phyloP scores from a whole-genome alignment of 148 eudicot genomes.

The Linanthus parryae region DNA sequence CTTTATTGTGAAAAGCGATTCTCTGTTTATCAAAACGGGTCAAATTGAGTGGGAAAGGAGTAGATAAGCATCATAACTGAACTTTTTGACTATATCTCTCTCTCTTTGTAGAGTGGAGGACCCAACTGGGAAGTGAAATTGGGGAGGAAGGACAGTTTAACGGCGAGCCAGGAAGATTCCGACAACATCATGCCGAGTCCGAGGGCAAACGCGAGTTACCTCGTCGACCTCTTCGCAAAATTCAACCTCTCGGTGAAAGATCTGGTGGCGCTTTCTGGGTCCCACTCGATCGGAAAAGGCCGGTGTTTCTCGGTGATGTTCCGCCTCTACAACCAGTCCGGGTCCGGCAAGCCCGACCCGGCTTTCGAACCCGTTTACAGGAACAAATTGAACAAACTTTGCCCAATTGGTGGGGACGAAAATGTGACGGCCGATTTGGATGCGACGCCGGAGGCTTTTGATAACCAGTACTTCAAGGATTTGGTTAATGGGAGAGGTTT shows the following conservation, averaged over 20 bases:
- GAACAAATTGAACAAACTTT: slow-evolving; percentile 47
- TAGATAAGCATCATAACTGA: too few relatives aligned
- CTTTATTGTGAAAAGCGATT: too few relatives aligned
- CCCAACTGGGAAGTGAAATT: slow-evolving; percentile 86
- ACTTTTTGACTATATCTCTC: too few relatives aligned
- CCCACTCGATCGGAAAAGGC: slow-evolving; percentile 82
- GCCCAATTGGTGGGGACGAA: slow-evolving; percentile 59
- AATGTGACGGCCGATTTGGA: slow-evolving; percentile 73
- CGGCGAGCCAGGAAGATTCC: slow-evolving; percentile 77
- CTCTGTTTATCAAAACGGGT: too few relatives aligned
- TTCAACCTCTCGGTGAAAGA: slow-evolving; percentile 60
- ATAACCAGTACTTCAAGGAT: slow-evolving; percentile 84
- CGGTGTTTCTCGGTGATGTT: slow-evolving; percentile 78
- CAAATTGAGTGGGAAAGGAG: too few relatives aligned
- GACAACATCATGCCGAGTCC: slow-evolving; percentile 92
- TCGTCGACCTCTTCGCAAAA: slow-evolving; percentile 50
- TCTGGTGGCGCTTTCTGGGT: slow-evolving; percentile 86
- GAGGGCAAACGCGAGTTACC: slow-evolving; percentile 58
- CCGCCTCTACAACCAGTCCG: slow-evolving; percentile 91
- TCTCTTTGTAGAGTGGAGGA: slow-evolving; percentile 67
- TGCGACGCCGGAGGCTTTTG: slow-evolving; percentile 58
- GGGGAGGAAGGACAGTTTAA: slow-evolving; percentile 76
- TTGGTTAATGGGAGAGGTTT: slow-evolving; percentile 68
- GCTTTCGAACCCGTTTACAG: slow-evolving; percentile 51
- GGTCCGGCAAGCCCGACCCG: slow-evolving; percentile 71